Base-by-base conservation (phyloP, 345 rosid genomes). In the Erysimum cheiranthoides region DNA sequence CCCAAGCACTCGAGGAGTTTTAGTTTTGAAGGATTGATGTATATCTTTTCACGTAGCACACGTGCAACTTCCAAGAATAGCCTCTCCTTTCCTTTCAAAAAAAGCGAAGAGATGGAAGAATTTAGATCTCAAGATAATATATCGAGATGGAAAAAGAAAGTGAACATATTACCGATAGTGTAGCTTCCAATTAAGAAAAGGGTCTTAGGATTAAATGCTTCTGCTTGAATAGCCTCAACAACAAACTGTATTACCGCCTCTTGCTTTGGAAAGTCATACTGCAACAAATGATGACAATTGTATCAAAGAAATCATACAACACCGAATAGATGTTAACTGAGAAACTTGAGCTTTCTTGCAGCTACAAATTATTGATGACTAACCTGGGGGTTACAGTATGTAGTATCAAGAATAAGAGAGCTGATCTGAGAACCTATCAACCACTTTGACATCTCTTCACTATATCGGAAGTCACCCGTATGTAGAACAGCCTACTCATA, bases 221-320 rank as follows among this genome's bases (percentile, higher is more conserved):
- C 97, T 31, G 97, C 99, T 87, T 95, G 97, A 77, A 92, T 95
- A 71, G 96, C 87, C 83, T 95, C 99, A 51, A 92, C 75, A 66
- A 94, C 99, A 70, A 94, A 94, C 74, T 94, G 97, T 80, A 90
- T 85, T 12, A 92, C 97, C 25, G 89, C 89, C 68, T 92, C 99
- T 77, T 94, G 96, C 84, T 88, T 90, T 40, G 99, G 99, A 77
- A 94, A 92, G 85, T 94, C 98, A 71, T 94, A 87, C 97, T 93
- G 85, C 79, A 82, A 69, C 58, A 78, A 65, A 60, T 52, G 60
- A 61, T 46, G 57, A 8, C 38, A 73, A 66, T 14, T 50, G 39
- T 35, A 61, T 45, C 39, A 27, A 68, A 8, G 0, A 6, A 49
- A 49, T 47, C 42, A 32, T 36, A 34, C 12, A 21, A 11, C 54